Conservation (phyloP, 2,329 filamentous ascomycete genomes). For the Bipolaris cookei region DNA sequence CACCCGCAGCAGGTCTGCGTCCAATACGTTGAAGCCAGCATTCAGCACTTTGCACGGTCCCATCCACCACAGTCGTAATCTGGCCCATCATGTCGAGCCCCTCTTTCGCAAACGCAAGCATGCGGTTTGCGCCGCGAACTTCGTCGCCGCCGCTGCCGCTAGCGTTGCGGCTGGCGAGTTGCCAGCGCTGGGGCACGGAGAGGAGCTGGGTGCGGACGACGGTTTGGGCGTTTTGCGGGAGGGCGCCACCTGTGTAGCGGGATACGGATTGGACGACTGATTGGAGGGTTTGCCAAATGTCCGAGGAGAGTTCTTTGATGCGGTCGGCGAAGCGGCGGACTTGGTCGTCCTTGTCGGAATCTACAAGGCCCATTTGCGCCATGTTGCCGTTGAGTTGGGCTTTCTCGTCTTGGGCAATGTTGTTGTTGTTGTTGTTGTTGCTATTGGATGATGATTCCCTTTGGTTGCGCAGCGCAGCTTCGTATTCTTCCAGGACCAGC, state of each 20-base stretch:
- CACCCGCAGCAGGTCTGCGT: constrained; percentile 33
- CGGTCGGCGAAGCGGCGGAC: constrained; percentile 74
- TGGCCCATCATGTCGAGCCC: constrained; percentile 94
- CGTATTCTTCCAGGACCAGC: constrained; percentile 79
- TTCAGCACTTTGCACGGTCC: constrained; percentile 88
- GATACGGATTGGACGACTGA: constrained; percentile 84
- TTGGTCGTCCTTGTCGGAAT: constrained; percentile 43
- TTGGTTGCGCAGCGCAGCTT: constrained; percentile 55
- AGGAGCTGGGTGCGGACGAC: constrained; percentile 85
- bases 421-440: constrained; percentile 10
- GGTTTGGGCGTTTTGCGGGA: constrained; percentile 85
- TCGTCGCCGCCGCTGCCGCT: constrained; percentile 46
- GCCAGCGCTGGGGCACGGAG: constrained; percentile 82
- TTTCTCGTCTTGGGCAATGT: constrained; percentile 25
- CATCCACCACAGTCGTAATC: constrained; percentile 84
- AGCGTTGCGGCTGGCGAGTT: constrained; percentile 66
- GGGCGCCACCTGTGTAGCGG: constrained; percentile 85
- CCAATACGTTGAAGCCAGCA: constrained; percentile 84
- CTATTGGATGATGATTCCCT: constrained; percentile 19
- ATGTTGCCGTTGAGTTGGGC: constrained; percentile 22
- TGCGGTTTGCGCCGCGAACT: constrained; percentile 70
- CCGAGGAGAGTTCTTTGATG: constrained; percentile 66
- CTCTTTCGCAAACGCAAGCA: constrained; percentile 85
- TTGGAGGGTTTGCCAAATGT: constrained; percentile 66
- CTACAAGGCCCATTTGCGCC: constrained; percentile 23